Evolutionary conservation across 2,329 filamentous ascomycete genomes (phyloP).

Genomic region (Penicillium sp.): DNA sequence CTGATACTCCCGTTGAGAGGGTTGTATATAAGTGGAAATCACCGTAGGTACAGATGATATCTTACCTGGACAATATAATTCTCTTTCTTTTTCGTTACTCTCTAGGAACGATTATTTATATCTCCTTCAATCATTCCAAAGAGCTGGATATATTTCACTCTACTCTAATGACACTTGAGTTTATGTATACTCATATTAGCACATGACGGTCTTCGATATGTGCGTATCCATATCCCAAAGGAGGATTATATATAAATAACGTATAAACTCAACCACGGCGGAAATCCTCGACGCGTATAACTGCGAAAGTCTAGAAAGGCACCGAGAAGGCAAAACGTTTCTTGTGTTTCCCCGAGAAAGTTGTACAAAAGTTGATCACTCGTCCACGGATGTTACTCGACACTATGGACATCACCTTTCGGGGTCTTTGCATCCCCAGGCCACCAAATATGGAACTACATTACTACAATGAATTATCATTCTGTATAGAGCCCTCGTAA

Average conservation of each 20-base stretch:
- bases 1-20: neutral
- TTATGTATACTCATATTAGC: too few relatives aligned
- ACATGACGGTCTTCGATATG: neutral
- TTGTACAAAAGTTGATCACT: neutral
- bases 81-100: neutral
- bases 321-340: neutral
- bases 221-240: neutral
- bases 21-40: slow-evolving; percentile 1
- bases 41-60: neutral
- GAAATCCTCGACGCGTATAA: neutral
- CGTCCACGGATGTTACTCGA: neutral
- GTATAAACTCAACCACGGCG: neutral
- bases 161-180: neutral
- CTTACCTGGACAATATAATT: neutral
- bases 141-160: neutral
- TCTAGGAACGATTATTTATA: neutral
- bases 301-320: neutral
- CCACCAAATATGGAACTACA: neutral
- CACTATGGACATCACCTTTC: neutral
- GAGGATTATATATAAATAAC: neutral
- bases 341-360: neutral
- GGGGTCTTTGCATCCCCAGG: neutral
- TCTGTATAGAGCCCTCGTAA: neutral
- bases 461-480: neutral
- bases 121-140: neutral